Evolutionary conservation across 345 rosid species (phyloP), one percentile per base, ranked within the genome.

Genomic region (Gossypium mustelinum): DNA sequence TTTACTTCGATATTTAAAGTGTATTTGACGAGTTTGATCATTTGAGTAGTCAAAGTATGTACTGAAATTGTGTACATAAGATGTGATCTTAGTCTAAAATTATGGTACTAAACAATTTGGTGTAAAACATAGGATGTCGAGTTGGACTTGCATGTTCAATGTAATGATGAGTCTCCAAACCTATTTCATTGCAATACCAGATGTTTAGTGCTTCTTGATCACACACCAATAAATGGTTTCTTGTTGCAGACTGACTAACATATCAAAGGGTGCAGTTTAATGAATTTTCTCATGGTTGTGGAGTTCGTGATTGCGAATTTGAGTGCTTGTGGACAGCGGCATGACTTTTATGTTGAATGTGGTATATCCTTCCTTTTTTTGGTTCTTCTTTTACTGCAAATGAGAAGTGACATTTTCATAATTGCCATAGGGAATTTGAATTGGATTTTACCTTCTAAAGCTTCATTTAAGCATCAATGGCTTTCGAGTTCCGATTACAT

Each of bases 171-270:
- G 41, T 13, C 12, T 22, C 4, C 18, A 67, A 22, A 47, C 55
- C 22, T n/a, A 7, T 12, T 45, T 24, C 7, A 2, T 47, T 67
- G 71, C 39, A 45, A 67, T 22, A 8, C 10, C 56, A 24, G 12
- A 24, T 24, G 43, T 25, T 73, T 12, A 18, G 1, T 59, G 9
- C 25, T 67, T 67, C 11, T 43, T 2, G 10, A 44, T 65, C 10
- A 18, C 52, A 11, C 2, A 67, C 11, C 18, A 22, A 55, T 2
- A n/a, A 62, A 44, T 18, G 57, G 75, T 48, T 58, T 47, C 25
- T 54, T 16, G 63, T 81, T 82, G 79, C 88, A 85, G 88, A 85
- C 14, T 4, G 86, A 85, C 80, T 85, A 77, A 75, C 70, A 51
- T 51, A 27, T 34, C 29, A 41, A 43, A 68, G 41, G 54, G 34